phyloP scores from a whole-genome alignment of 768 basidiomycete species.

The Russula virescens region DNA sequence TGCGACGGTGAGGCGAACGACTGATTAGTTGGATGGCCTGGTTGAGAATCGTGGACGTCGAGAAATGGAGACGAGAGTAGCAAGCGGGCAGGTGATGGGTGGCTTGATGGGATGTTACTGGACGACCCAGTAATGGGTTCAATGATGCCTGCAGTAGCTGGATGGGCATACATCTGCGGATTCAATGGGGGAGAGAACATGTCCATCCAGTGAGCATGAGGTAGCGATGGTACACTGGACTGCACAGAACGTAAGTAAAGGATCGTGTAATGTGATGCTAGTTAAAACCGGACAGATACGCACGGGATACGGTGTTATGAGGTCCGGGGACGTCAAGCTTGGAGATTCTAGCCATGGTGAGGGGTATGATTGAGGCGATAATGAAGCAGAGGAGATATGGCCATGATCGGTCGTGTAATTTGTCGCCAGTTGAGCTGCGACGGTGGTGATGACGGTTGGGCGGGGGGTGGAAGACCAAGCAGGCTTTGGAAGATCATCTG shows the following conservation, averaged over 20 bases:
- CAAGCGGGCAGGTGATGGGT: constrained; percentile 25
- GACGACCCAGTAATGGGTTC: constrained; percentile 35
- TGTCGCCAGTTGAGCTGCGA: constrained; percentile 6
- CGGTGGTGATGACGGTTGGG: constrained; percentile 20
- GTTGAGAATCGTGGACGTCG: constrained; percentile 5
- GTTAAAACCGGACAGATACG: neutral
- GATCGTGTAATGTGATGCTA: neutral
- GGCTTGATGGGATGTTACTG: constrained; percentile 38
- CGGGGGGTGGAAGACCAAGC: constrained; percentile 34
- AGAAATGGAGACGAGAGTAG: neutral
- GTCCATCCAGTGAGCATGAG: constrained; percentile 43
- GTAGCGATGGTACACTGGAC: constrained; percentile 24
- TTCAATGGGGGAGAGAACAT: constrained; percentile 60
- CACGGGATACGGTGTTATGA: constrained; percentile 19
- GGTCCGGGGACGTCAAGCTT: constrained; percentile 26
- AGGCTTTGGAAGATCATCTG: constrained; percentile 17
- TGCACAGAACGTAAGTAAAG: constrained; percentile 24
- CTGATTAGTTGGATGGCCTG: neutral
- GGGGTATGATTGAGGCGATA: constrained; percentile 26
- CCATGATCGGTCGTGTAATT: constrained; percentile 13
- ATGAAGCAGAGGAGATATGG: constrained; percentile 13
- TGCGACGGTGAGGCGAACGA: constrained; percentile 3
- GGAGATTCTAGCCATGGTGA: constrained; percentile 33
- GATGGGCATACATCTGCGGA: constrained; percentile 52
- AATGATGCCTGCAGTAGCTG: constrained; percentile 56